Percentiles rank a stretch among this genome's conserved stretches.
Evolutionary conservation across 192 early-diverging fungal genomes (phyloP).

Genomic region (Backusella parvicylindrica): DNA sequence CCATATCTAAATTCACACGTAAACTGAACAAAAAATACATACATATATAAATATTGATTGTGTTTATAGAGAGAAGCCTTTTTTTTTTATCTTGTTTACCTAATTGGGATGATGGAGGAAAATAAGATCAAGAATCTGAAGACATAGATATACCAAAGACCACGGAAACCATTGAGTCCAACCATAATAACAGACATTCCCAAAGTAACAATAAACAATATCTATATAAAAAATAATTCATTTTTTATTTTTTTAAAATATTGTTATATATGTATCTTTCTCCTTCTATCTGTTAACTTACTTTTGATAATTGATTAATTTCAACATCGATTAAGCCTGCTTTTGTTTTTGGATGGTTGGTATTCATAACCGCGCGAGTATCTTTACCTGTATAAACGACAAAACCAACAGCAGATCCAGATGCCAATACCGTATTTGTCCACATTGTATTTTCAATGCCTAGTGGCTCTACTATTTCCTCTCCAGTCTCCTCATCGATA

Average conservation of each 20-base stretch:
- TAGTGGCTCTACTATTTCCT: slow-evolving; percentile 60
- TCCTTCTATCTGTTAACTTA: slow-evolving; percentile 9
- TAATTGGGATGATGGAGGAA: slow-evolving; percentile 95
- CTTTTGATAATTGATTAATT: slow-evolving; percentile 90
- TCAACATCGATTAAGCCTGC: slow-evolving; percentile 88
- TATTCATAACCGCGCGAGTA: slow-evolving; percentile 96
- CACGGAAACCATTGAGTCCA: slow-evolving; percentile 83
- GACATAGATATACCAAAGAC: slow-evolving; percentile 88
- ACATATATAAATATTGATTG: too few relatives aligned
- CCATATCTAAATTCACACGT: slow-evolving; percentile 96
- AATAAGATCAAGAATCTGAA: slow-evolving; percentile 95
- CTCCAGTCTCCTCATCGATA: slow-evolving; percentile 15
- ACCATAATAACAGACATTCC: slow-evolving; percentile 85
- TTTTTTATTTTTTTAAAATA: too few relatives aligned
- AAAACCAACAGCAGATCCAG: slow-evolving; percentile 82
- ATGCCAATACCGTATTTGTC: slow-evolving; percentile 95
- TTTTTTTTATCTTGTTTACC: too few relatives aligned
- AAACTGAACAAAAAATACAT: too few relatives aligned
- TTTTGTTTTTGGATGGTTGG: slow-evolving; percentile 89
- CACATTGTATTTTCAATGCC: slow-evolving; percentile 91
- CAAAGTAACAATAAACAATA: slow-evolving; percentile 84
- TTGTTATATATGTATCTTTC: too few relatives aligned
- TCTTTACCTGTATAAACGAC: slow-evolving; percentile 92
- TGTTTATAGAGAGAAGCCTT: too few relatives aligned
- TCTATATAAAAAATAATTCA: slow-evolving; percentile 38